A percentile compares a stretch with the other conserved stretches of the same genome.
Conservation (phyloP, 2,329 filamentous ascomycete species). For the Huntiella bhutanensis region DNA sequence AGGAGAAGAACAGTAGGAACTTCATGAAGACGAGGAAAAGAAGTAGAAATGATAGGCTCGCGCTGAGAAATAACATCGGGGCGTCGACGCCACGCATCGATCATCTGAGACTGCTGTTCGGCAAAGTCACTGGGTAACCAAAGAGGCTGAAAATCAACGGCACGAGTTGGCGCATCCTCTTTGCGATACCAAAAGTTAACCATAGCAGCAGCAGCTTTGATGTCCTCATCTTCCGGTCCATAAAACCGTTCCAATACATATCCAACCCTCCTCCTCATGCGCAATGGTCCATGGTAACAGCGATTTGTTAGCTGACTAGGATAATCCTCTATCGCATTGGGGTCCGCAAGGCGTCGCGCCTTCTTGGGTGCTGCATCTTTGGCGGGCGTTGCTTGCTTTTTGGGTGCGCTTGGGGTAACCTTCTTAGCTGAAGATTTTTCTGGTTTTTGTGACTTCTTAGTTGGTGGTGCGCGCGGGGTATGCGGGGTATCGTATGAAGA, state of each 20-base stretch:
- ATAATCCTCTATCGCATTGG: constrained; percentile 18
- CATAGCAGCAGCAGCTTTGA: constrained; percentile 12
- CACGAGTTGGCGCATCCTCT: constrained; percentile 15
- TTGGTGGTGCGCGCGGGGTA: too few relatives aligned
- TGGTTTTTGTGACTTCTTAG: too few relatives aligned
- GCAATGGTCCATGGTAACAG: constrained; percentile 22
- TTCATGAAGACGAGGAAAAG: constrained; percentile 17
- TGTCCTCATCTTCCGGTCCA: constrained; percentile 13
- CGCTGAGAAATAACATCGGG: neutral
- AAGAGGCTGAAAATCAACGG: constrained; percentile 10
- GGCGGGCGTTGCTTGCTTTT: neutral
- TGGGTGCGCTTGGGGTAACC: neutral
- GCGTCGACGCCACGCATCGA: constrained; percentile 8
- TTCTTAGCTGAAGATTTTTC: neutral
- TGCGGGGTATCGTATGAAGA: too few relatives aligned
- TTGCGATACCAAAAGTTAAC: constrained; percentile 18
- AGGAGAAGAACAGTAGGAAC: constrained; percentile 18
- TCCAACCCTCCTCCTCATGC: constrained; percentile 13
- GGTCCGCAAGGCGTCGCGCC: constrained; percentile 1
- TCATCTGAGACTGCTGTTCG: constrained; percentile 4
- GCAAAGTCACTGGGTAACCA: constrained; percentile 13
- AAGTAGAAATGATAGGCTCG: constrained; percentile 14
- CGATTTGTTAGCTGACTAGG: constrained; percentile 12
- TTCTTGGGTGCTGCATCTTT: neutral
- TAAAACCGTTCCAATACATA: constrained; percentile 15